Percentiles rank a stretch among this genome's conserved stretches.
These are phyloP conservation scores for Agarophyton chilense DNA, from an alignment of 23 red algal species.

Conservation along the genomic window DNA sequence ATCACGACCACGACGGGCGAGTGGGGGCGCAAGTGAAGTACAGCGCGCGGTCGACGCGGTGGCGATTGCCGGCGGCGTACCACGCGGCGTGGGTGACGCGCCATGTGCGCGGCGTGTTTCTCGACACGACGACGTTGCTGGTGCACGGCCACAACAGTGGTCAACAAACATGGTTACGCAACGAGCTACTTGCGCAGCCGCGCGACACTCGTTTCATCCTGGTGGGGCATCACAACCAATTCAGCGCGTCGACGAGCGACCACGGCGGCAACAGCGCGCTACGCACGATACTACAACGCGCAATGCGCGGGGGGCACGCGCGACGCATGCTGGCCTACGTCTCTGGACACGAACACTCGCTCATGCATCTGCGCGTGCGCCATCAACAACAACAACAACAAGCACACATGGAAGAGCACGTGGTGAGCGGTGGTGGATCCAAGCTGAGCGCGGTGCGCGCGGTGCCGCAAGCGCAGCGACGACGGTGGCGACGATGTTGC, in stretches of 20 bases:
- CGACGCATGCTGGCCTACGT: constrained; percentile 65
- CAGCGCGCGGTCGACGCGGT: constrained; percentile 33
- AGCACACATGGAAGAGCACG: too few relatives aligned
- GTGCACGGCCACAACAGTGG: constrained; percentile 22
- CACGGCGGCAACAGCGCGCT: constrained; percentile 66
- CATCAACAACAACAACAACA: too few relatives aligned
- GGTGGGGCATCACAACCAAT: constrained; percentile 80
- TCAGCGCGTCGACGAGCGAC: constrained; percentile 51
- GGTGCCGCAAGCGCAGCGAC: neutral
- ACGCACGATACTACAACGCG: too few relatives aligned
- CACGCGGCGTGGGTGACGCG: constrained; percentile 11
- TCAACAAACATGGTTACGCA: constrained; percentile 65
- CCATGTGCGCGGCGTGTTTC: constrained; percentile 27
- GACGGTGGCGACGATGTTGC: constrained; percentile 29
- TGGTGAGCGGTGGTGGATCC: constrained; percentile 70
- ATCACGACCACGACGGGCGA: constrained; percentile 76
- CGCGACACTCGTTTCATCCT: constrained; percentile 26
- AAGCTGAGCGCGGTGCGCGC: constrained; percentile 32
- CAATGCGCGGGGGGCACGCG: too few relatives aligned
- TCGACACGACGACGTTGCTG: constrained; percentile 81
- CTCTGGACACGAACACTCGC: constrained; percentile 77
- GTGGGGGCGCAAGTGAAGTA: constrained; percentile 67
- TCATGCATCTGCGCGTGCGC: constrained; percentile 84
- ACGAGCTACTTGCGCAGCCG: neutral
- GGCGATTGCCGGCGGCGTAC: constrained; percentile 72